A percentile compares a stretch with the other conserved stretches of the same genome.
Evolutionary conservation across 2,329 filamentous ascomycete species (phyloP).

Genomic region (Coniella lustricola): DNA sequence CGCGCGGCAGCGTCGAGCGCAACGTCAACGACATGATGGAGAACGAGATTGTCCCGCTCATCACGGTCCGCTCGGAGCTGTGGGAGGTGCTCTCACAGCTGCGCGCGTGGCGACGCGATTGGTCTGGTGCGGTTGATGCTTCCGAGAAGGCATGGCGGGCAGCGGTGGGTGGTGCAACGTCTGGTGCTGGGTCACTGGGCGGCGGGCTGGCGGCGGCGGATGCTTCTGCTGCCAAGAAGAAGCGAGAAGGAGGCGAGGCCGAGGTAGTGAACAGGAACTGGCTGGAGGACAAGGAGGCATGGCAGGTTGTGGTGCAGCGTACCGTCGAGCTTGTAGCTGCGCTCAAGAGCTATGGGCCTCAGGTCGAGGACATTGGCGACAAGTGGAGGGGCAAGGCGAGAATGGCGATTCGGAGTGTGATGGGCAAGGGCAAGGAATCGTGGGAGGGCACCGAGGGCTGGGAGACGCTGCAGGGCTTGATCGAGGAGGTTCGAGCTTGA

Average conservation of each 20-base stretch:
- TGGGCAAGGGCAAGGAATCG: slow-evolving; percentile 70
- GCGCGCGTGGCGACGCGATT: slow-evolving; percentile 66
- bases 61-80: slow-evolving; percentile 69
- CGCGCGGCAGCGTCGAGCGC: slow-evolving; percentile 53
- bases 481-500: slow-evolving; percentile 45
- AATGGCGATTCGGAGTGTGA: slow-evolving; percentile 73
- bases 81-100: slow-evolving; percentile 70
- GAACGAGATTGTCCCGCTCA: slow-evolving; percentile 67
- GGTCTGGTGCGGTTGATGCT: slow-evolving; percentile 66
- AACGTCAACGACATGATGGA: slow-evolving; percentile 69
- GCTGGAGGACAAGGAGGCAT: slow-evolving; percentile 54
- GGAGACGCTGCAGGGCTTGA: slow-evolving; percentile 49
- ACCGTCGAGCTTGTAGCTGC: slow-evolving; percentile 77
- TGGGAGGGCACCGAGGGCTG: slow-evolving; percentile 76
- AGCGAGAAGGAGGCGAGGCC: slow-evolving; percentile 3
- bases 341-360: slow-evolving; percentile 70
- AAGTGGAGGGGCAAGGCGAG: slow-evolving; percentile 87
- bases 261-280: slow-evolving; percentile 38
- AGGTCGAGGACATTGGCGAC: slow-evolving; percentile 60
- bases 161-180: slow-evolving; percentile 45
- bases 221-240: slow-evolving; percentile 13
- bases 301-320: slow-evolving; percentile 65
- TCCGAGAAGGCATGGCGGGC: slow-evolving; percentile 88
- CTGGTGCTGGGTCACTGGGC: slow-evolving; percentile 37
- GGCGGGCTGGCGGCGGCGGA: slow-evolving; percentile 24